Evolutionary conservation across 2,329 filamentous ascomycete species (phyloP).

Genomic region (Fusarium continuum): DNA sequence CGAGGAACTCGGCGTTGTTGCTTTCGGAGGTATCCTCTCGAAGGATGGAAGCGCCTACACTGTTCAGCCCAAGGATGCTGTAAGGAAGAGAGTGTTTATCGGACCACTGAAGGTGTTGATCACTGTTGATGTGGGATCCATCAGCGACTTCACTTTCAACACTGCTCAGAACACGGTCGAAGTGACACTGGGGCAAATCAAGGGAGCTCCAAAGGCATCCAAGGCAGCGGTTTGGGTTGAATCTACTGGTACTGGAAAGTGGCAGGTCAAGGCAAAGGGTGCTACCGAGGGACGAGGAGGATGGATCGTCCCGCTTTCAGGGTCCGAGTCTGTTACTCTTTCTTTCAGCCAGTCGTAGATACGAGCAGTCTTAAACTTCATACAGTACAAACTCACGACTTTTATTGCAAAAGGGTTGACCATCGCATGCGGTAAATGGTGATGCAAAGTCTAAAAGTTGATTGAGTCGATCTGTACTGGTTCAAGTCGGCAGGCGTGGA

Average conservation of each 20-base stretch:
- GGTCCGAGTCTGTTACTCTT: neutral
- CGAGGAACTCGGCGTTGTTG: conserved; percentile 55
- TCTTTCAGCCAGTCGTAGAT: neutral
- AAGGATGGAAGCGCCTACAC: conserved; percentile 37
- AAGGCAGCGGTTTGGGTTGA: conserved; percentile 51
- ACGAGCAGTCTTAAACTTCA: neutral
- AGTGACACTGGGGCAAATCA: conserved; percentile 46
- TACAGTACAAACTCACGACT: neutral
- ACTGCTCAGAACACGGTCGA: neutral
- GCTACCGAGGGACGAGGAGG: conserved; percentile 31
- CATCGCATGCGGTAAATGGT: too few species aligned
- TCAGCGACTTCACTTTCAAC: conserved; percentile 51
- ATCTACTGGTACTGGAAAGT: conserved; percentile 32
- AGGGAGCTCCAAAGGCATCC: conserved; percentile 41
- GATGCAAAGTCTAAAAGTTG: too few species aligned
- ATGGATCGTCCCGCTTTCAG: conserved; percentile 17
- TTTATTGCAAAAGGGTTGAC: too few species aligned
- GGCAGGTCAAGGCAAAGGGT: conserved; percentile 7
- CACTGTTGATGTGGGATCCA: conserved; percentile 55
- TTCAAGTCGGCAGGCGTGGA: too few species aligned
- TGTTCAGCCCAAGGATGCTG: conserved; percentile 56
- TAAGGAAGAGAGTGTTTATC: conserved; percentile 59
- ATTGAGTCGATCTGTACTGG: too few species aligned
- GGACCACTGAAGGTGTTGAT: conserved; percentile 55
- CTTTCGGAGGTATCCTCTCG: conserved; percentile 58